Evolutionary conservation across 2,329 filamentous ascomycete genomes (phyloP).

Genomic region (Pezicula carpinea): DNA sequence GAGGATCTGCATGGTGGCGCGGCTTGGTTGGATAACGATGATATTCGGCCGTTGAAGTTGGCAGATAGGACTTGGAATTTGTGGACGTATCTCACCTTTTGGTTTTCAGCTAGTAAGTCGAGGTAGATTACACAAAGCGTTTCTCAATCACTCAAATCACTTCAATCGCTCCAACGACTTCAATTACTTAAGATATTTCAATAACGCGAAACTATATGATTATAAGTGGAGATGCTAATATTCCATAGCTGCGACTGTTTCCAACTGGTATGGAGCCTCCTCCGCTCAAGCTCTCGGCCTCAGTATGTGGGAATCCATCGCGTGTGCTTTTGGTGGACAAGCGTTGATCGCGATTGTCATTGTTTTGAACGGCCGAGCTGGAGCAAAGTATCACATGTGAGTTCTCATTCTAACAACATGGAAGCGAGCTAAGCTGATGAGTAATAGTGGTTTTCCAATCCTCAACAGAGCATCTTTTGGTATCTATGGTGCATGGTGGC

Average conservation of each 20-base stretch:
- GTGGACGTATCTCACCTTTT: conserved; percentile 37
- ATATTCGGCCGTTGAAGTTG: conserved; percentile 34
- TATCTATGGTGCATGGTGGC: conserved; percentile 40
- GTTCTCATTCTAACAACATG: neutral
- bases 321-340: conserved; percentile 36
- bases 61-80: conserved; percentile 37
- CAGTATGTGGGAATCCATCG: conserved; percentile 45
- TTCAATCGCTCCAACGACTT: no score
- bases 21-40: conserved; percentile 35
- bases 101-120: conserved; percentile 33
- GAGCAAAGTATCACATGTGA: conserved; percentile 38
- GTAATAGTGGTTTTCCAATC: conserved; percentile 31
- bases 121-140: no score
- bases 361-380: conserved; percentile 37
- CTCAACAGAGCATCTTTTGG: conserved; percentile 39
- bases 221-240: neutral
- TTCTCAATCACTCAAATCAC: no score
- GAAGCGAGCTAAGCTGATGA: neutral
- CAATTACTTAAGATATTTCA: neutral
- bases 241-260: conserved; percentile 29
- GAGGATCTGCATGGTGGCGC: conserved; percentile 24
- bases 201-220: no score
- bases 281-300: conserved; percentile 38
- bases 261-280: conserved; percentile 34
- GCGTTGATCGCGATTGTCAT: conserved; percentile 36